Evolutionary conservation across 1,139 yeast genomes (phyloP).

Genomic region (Blastobotrys elegans): DNA sequence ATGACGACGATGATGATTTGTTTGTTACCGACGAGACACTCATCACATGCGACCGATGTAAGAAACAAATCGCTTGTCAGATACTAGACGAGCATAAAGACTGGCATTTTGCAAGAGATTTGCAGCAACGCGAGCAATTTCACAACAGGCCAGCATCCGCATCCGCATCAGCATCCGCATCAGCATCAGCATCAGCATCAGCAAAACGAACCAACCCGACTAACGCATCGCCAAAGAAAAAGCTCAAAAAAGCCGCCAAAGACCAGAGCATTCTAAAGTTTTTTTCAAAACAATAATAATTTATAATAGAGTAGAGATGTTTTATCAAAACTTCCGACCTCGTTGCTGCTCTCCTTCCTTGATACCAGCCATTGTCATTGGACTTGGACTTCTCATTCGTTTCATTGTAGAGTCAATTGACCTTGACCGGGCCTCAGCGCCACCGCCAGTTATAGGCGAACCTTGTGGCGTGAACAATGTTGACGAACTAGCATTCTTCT

Average conservation of each 20-base stretch:
- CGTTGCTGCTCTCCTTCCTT: too few species aligned
- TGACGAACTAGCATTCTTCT: not conserved
- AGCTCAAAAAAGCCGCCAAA: constrained; percentile 5
- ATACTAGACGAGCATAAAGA: constrained; percentile 35
- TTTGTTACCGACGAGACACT: constrained; percentile 17
- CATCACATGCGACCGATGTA: constrained; percentile 30
- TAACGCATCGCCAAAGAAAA: not conserved
- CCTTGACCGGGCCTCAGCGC: not conserved
- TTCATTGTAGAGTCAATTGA: not conserved
- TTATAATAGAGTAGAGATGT: not conserved
- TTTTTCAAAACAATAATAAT: constrained; percentile 4
- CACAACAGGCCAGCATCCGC: not conserved
- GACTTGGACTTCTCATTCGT: not conserved
- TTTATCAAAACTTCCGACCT: not conserved
- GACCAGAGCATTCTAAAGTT: constrained; percentile 15
- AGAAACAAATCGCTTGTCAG: constrained; percentile 15
- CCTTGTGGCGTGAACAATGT: not conserved
- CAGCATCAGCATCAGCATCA: not conserved
- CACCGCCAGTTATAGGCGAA: too few species aligned
- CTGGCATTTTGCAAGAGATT: constrained; percentile 43
- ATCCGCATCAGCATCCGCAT: not conserved
- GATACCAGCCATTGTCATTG: too few species aligned
- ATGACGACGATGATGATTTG: constrained; percentile 20
- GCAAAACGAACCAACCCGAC: not conserved
- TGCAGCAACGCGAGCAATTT: constrained; percentile 38